Evolutionary conservation across 441 rosid genomes (phyloP).

Genomic region (Gossypium davidsonii): DNA sequence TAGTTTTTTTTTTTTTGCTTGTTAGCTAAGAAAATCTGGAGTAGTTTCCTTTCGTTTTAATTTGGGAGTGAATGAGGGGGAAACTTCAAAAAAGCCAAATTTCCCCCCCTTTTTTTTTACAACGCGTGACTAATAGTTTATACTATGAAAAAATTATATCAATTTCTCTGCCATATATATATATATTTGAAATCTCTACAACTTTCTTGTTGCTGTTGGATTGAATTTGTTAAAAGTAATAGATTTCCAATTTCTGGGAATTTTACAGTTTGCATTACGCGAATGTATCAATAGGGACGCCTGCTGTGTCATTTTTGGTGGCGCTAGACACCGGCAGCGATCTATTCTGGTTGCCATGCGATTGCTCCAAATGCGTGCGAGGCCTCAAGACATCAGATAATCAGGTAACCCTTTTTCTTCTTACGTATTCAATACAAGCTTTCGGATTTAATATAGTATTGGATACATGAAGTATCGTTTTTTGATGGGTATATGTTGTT

Average conservation of each 20-base stretch:
- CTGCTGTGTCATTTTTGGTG: conserved; percentile 63
- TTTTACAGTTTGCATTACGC: conserved; percentile 73
- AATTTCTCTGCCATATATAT: neutral
- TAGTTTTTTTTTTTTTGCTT: neutral
- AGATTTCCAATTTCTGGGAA: neutral
- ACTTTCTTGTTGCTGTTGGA: neutral
- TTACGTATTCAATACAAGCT: neutral
- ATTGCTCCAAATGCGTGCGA: conserved; percentile 46
- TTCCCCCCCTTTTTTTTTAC: too few relatives aligned
- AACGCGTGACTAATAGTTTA: neutral
- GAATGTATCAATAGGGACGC: conserved; percentile 72
- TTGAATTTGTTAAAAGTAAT: neutral
- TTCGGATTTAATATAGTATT: neutral
- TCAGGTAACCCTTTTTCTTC: conserved; percentile 28
- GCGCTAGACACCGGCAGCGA: conserved; percentile 92
- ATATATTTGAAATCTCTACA: neutral
- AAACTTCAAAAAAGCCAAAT: too few relatives aligned
- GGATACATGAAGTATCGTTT: neutral
- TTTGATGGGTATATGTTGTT: neutral
- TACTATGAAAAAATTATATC: neutral
- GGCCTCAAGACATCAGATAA: conserved; percentile 31
- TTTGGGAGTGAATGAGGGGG: too few relatives aligned
- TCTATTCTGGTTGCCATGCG: conserved; percentile 89
- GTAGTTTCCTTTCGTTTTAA: neutral
- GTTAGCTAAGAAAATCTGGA: neutral